These are phyloP conservation scores for Paraconiothyrium brasiliense DNA, from an alignment of 2,329 filamentous ascomycete species.

Conservation along the genomic window DNA sequence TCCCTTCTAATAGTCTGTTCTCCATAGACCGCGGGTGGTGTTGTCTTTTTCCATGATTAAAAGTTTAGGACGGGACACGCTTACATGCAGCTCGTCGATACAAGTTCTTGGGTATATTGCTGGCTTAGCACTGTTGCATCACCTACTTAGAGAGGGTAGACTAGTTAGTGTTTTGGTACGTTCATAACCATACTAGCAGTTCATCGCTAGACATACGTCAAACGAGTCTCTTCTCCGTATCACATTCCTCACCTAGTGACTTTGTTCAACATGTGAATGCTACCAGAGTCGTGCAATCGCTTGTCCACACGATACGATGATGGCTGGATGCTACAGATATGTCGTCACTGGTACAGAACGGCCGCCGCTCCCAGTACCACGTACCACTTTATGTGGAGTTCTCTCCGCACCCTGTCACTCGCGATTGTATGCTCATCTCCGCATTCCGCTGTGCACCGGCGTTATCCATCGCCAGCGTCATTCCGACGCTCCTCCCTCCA, in stretches of 20 bases:
- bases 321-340: not conserved
- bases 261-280: not conserved
- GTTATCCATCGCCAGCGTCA: not conserved
- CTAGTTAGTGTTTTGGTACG: not conserved
- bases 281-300: no score
- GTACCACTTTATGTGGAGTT: not conserved
- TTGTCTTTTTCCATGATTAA: conserved; percentile 8
- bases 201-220: conserved; percentile 5
- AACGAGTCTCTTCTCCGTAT: conserved; percentile 5
- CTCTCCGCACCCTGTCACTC: not conserved
- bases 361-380: not conserved
- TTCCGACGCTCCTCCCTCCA: not conserved
- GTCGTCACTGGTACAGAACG: not conserved
- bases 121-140: not conserved
- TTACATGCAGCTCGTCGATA: conserved; percentile 11
- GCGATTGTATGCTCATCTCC: not conserved
- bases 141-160: not conserved
- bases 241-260: not conserved
- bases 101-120: not conserved
- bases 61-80: conserved; percentile 7
- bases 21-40: conserved; percentile 26
- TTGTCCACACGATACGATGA: not conserved
- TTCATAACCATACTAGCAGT: not conserved
- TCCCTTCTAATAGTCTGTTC: conserved; percentile 22
- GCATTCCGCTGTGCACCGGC: not conserved